Evolutionary conservation across 2,329 filamentous ascomycete genomes (phyloP).

Genomic region (Calonectria ilicicola): DNA sequence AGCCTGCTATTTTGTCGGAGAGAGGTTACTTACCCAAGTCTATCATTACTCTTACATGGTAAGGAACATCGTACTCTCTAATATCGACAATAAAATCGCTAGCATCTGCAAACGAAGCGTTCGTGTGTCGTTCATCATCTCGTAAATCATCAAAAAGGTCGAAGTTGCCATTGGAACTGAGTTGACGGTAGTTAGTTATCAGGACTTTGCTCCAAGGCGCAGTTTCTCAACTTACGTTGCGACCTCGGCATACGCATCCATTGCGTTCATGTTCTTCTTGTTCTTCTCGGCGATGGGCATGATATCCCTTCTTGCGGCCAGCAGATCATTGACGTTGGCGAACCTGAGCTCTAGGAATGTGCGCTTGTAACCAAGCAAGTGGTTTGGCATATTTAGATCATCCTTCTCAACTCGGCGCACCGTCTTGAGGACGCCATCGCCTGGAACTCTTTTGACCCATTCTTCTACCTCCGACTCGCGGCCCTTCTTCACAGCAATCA

Average conservation of each 20-base stretch:
- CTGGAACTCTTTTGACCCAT: constrained; percentile 84
- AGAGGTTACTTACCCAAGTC: constrained; percentile 75
- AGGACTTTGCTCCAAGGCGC: background rate
- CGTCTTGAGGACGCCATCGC: constrained; percentile 84
- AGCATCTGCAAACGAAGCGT: constrained; percentile 82
- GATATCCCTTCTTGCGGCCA: constrained; percentile 86
- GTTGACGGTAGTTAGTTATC: constrained; percentile 28
- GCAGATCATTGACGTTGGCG: constrained; percentile 85
- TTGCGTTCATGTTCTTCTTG: constrained; percentile 93
- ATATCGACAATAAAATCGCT: constrained; percentile 99
- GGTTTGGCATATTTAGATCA: constrained; percentile 94
- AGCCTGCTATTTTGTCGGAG: background rate
- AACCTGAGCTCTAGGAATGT: constrained; percentile 91
- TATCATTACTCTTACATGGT: constrained; percentile 98
- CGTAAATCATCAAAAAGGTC: constrained; percentile 94
- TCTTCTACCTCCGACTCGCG: constrained; percentile 95
- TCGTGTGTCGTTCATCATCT: constrained; percentile 83
- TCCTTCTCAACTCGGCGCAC: constrained; percentile 88
- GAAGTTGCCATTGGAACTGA: constrained; percentile 77
- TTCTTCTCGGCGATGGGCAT: constrained; percentile 96
- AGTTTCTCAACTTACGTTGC: constrained; percentile 72
- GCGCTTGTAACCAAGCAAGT: constrained; percentile 89
- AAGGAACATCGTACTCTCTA: constrained; percentile 98
- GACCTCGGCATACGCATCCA: constrained; percentile 98
- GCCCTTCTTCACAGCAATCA: constrained; percentile 89